Conservation (phyloP, 2,329 filamentous ascomycete genomes). For the Aulographum hederae region DNA sequence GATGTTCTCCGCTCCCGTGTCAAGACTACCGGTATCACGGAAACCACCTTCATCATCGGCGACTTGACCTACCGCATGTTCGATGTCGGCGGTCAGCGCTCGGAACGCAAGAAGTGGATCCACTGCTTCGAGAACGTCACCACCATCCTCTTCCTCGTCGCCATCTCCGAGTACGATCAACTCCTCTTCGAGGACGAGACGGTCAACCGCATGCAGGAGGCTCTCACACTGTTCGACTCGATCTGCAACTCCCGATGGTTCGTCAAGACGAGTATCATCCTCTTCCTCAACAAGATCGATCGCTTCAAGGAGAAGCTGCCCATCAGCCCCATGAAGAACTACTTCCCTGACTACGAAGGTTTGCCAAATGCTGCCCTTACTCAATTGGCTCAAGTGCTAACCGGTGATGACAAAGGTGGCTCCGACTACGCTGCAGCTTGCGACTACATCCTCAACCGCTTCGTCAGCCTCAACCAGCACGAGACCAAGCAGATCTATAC, state of each 20-base stretch:
- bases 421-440: slow-evolving; percentile 91
- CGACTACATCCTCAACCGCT: slow-evolving; percentile 97
- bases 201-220: slow-evolving; percentile 57
- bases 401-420: slow-evolving; percentile 36
- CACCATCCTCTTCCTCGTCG: slow-evolving; percentile 88
- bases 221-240: slow-evolving; percentile 51
- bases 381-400: slow-evolving; percentile 5
- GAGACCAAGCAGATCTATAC: slow-evolving; percentile 99
- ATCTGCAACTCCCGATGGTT: slow-evolving; percentile 60
- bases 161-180: slow-evolving; percentile 95
- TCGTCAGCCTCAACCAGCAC: slow-evolving; percentile 95
- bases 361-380: slow-evolving; percentile 2
- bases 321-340: slow-evolving; percentile 57
- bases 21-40: slow-evolving; percentile 94
- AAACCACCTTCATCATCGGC: slow-evolving; percentile 90
- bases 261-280: slow-evolving; percentile 53
- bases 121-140: slow-evolving; percentile 98
- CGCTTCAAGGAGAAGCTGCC: slow-evolving; percentile 59
- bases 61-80: slow-evolving; percentile 95
- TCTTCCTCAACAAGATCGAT: slow-evolving; percentile 62
- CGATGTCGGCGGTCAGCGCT: slow-evolving; percentile 88
- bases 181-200: slow-evolving; percentile 92
- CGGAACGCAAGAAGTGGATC: slow-evolving; percentile 98
- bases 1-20: slow-evolving; percentile 91
- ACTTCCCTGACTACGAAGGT: slow-evolving; percentile 63